Evolutionary conservation across 192 early-diverging fungal species (phyloP), one percentile per base, ranked within the genome.

Genomic region (Podila epicladia): DNA sequence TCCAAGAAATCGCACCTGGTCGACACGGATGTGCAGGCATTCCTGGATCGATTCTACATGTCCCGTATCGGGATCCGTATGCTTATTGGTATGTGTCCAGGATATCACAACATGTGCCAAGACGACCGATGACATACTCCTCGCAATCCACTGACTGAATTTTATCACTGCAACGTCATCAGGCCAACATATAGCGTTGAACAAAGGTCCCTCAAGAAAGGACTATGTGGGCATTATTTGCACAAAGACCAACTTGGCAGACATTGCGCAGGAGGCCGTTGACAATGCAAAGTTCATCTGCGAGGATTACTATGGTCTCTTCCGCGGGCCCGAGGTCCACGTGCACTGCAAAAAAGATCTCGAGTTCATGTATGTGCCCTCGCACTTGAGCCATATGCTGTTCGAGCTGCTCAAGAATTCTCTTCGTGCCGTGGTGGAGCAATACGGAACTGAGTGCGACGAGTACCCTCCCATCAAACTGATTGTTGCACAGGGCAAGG

Each of bases 381-480:
- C 91, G 20, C 97, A 99, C 78, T 85, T 99, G 83, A 96, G 95
- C 82, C 97, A 99, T 82, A 97, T 97, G 95, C 69, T 98, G 22
- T 99, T 99, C 87, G 97, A 99, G 89, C 86, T 99, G 55, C 85
- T 99, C 62, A 99, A 99, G 85, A 99, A 99, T 86, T 95, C 94
- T 29, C 87, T 99, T 66, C 92, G 97, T 37, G 97, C 97, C 15
- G 92, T 97, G 7, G 95, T 99, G 35, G 97, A 99, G 85, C 87
- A 91, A 63, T 94, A 92, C 82, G 96, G 95, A 35, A 86, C 89
- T 63, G 95, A 96, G 62, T 84, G 82, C 24, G 95, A 97, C 31
- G 87, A 90, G 49, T 99, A 93, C 83, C 97, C 97, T 49, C 90
- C 94, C n/a, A 96, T 99, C 80, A 97, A 95, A 82, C 84, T 99